Evolutionary conservation across 306 rosid genomes (phyloP), one percentile per base, ranked within the genome.

Genomic region (Dalbergia cultrata): DNA sequence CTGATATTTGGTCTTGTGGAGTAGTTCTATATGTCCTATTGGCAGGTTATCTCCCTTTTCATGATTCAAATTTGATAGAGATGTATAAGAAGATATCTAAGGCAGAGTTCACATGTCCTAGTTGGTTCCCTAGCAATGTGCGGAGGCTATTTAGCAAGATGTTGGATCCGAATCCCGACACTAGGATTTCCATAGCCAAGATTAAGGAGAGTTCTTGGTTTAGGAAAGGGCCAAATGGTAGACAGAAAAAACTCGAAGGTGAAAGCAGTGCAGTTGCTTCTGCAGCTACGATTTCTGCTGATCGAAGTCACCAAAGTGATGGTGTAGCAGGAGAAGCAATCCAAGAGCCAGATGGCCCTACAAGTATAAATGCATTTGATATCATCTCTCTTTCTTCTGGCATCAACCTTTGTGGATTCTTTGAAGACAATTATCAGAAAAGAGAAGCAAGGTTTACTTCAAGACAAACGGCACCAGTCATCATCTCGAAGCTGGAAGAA

Each of bases 1-100:
- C 89, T 14, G 93, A 89, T 76, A 76, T 86, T 54, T 90, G 91
- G 93, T 90, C 91, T 16, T 87, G 88, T 82, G 93, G 90, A 9
- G 91, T 90, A 31, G 88, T 90, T 43, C 82, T 90, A 11, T 87
- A 76, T 74, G 87, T 80, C 35, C 80, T 90, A 21, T 65, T 87
- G 58, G 93, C 93, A 18, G 91, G 90, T 70, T 86, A 81, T 64
- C 62, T 74, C 0, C 91, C 91, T 43, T 90, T 90, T 17, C 67
- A 70, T 60, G 86, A 82, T 50, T 2, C 78, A 9, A 90, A 90
- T 80, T 45, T 88, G 76, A 82, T 86, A 3, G 78, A 64, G 22
- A 34, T 86, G 90, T 90, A 87, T 70, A 82, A 31, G 50, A 90
- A 84, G 87, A 84, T 87, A 54, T 54, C 75, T 26, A 84, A 44